These are phyloP conservation scores for Penicillium sp. DNA, from an alignment of 2,329 filamentous ascomycete species.

Conservation along the genomic window DNA sequence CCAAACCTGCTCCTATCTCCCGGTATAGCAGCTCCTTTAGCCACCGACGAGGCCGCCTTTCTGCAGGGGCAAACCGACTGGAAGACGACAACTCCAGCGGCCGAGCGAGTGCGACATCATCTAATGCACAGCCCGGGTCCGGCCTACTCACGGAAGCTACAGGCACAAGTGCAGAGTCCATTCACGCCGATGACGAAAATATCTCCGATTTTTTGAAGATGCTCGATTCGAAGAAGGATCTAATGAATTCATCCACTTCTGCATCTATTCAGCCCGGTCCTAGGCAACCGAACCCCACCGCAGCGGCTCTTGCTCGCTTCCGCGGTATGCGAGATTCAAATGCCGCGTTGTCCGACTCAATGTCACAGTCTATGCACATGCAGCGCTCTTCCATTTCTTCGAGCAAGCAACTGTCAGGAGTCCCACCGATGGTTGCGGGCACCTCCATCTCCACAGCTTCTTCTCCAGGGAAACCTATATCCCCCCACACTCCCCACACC, in stretches of 20 bases:
- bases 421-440: constrained; percentile 59
- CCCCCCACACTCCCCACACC: constrained; percentile 86
- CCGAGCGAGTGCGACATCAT: constrained; percentile 51
- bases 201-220: constrained; percentile 91
- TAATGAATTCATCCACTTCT: constrained; percentile 63
- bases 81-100: constrained; percentile 61
- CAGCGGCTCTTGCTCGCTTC: constrained; percentile 78
- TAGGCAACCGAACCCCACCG: constrained; percentile 73
- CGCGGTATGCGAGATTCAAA: constrained; percentile 88
- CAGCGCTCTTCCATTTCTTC: constrained; percentile 78
- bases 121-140: constrained; percentile 66
- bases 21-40: constrained; percentile 94
- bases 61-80: constrained; percentile 63
- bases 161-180: constrained; percentile 62
- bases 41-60: constrained; percentile 74
- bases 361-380: constrained; percentile 83
- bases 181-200: constrained; percentile 81
- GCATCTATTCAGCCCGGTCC: constrained; percentile 63
- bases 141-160: constrained; percentile 70
- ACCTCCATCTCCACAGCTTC: constrained; percentile 80
- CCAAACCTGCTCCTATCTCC: constrained; percentile 72
- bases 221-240: constrained; percentile 83
- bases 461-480: constrained; percentile 85
- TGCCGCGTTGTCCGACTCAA: constrained; percentile 83
- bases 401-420: constrained; percentile 68